A percentile compares a stretch with the other conserved stretches of the same genome.
Evolutionary conservation across 2,329 filamentous ascomycete species (phyloP).

Genomic region (Fusarium protoensiforme): DNA sequence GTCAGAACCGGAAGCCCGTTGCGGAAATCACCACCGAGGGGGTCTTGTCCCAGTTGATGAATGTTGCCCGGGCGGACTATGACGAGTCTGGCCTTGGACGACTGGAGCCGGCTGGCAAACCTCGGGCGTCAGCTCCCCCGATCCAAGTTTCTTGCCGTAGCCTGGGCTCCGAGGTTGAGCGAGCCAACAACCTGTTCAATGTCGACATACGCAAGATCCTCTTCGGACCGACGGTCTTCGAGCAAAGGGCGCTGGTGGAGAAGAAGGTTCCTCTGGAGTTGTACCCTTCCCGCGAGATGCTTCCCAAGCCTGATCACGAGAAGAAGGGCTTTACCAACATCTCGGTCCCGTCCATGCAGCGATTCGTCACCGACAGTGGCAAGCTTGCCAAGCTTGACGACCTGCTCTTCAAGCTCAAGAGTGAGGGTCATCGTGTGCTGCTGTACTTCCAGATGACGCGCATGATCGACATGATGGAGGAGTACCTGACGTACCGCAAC

Average conservation of each 20-base stretch:
- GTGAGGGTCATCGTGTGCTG: constrained; percentile 90
- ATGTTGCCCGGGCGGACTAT: constrained; percentile 76
- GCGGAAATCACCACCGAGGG: constrained; percentile 79
- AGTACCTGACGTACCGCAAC: constrained; percentile 98
- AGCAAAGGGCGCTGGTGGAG: constrained; percentile 81
- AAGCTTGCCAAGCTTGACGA: constrained; percentile 93
- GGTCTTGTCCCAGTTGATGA: constrained; percentile 79
- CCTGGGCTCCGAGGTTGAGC: constrained; percentile 72
- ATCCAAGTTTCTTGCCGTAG: constrained; percentile 83
- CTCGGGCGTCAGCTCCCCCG: constrained; percentile 85
- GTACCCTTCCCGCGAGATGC: constrained; percentile 72
- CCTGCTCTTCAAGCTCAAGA: constrained; percentile 89
- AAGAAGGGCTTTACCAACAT: constrained; percentile 92
- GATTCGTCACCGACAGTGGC: constrained; percentile 97
- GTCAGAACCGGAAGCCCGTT: constrained; percentile 73
- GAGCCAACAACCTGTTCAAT: constrained; percentile 83
- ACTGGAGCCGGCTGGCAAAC: constrained; percentile 83
- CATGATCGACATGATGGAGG: constrained; percentile 99
- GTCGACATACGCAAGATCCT: constrained; percentile 77
- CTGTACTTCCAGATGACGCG: constrained; percentile 99
- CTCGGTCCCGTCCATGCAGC: constrained; percentile 92
- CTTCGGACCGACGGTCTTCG: constrained; percentile 70
- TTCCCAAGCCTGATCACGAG: constrained; percentile 83
- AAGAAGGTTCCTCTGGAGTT: constrained; percentile 74
- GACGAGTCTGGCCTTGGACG: constrained; percentile 76